Conservation (phyloP, 208 protist genomes). For the Acanthamoeba divionensis region DNA sequence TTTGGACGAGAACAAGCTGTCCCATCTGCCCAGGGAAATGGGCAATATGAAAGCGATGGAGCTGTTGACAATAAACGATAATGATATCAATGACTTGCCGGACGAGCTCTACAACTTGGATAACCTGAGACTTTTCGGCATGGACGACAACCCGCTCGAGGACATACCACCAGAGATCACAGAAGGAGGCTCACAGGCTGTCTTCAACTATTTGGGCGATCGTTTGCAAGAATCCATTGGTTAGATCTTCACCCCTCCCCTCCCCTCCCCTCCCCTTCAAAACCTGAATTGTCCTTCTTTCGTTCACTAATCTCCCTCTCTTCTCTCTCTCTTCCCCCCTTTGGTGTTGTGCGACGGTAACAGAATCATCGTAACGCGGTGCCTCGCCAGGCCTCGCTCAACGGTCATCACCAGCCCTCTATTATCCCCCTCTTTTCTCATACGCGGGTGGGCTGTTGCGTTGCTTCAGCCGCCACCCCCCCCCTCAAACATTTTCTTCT, state of each 20-base stretch:
- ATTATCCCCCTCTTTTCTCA: too few species aligned
- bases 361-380: too few species aligned
- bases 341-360: too few species aligned
- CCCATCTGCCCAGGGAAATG: conserved; percentile 40
- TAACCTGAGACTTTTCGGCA: conserved; percentile 48
- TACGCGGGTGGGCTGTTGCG: too few species aligned
- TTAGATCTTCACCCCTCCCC: not conserved
- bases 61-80: conserved; percentile 55
- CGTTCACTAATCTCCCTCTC: not conserved
- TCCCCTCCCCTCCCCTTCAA: not conserved
- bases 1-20: conserved; percentile 64
- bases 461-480: too few species aligned
- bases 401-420: too few species aligned
- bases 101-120: conserved; percentile 16
- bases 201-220: conserved; percentile 46
- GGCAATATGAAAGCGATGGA: conserved; percentile 29
- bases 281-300: not conserved
- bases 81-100: conserved; percentile 58
- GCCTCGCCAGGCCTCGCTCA: too few species aligned
- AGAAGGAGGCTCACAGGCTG: conserved; percentile 36
- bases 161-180: conserved; percentile 40
- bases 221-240: conserved; percentile 13
- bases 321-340: too few species aligned
- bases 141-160: conserved; percentile 50
- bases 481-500: too few species aligned